Percentiles rank a stretch among this genome's conserved stretches.
phyloP scores from a whole-genome alignment of 495 filamentous ascomycete genomes.

The Tuber calosporum region DNA sequence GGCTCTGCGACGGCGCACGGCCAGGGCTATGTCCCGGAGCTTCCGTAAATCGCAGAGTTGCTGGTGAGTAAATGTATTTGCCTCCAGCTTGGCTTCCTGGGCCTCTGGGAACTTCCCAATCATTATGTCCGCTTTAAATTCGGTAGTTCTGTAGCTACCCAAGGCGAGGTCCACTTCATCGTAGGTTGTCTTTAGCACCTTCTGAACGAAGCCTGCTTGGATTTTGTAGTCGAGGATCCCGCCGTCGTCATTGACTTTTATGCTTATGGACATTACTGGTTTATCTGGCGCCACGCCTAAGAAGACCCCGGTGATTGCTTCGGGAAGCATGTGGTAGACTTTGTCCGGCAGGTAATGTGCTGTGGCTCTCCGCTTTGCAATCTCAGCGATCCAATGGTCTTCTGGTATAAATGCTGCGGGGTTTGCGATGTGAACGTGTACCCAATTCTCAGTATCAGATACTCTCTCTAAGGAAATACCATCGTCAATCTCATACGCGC shows the following conservation, averaged over 20 bases:
- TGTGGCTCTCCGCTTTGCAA: slow-evolving; percentile 57
- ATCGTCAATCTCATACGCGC: slow-evolving; percentile 78
- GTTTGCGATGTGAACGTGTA: slow-evolving; percentile 88
- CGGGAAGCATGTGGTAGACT: slow-evolving; percentile 66
- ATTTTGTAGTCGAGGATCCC: slow-evolving; percentile 64
- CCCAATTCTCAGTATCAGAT: slow-evolving; percentile 60
- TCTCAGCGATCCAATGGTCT: slow-evolving; percentile 53
- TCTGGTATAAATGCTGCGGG: slow-evolving; percentile 71
- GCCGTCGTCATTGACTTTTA: slow-evolving; percentile 59
- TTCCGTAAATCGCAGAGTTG: slow-evolving; percentile 46
- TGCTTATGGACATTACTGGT: slow-evolving; percentile 75
- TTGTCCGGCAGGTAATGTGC: slow-evolving; percentile 71
- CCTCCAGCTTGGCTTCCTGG: slow-evolving; percentile 22
- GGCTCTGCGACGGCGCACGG: slow-evolving; percentile 44
- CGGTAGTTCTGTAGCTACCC: slow-evolving; percentile 38
- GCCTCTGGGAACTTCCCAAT: slow-evolving; percentile 42
- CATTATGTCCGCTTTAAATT: not conserved
- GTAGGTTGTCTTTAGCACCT: slow-evolving; percentile 69
- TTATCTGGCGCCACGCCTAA: slow-evolving; percentile 64
- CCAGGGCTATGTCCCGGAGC: slow-evolving; percentile 46
- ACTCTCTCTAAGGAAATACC: slow-evolving; percentile 71
- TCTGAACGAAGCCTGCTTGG: slow-evolving; percentile 58
- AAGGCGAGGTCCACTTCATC: slow-evolving; percentile 50
- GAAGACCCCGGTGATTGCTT: slow-evolving; percentile 49
- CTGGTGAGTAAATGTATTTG: slow-evolving; percentile 37